phyloP scores from a whole-genome alignment of 1,284 basidiomycete genomes.

The Thelephora terrestris region DNA sequence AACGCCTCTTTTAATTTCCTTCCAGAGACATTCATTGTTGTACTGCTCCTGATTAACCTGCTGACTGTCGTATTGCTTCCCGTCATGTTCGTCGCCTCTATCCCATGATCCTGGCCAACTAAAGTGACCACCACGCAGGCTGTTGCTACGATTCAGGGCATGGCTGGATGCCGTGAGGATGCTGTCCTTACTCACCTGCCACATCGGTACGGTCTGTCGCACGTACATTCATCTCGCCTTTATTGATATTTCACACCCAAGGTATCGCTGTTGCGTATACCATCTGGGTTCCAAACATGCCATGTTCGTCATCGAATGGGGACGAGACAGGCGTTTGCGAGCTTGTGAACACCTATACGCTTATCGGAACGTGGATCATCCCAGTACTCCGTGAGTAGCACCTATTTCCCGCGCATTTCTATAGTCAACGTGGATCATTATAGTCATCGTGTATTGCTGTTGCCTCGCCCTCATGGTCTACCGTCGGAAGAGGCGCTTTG shows the following conservation, averaged over 20 bases:
- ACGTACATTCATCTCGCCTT: not conserved
- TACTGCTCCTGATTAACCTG: slow-evolving; percentile 37
- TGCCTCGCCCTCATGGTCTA: slow-evolving; percentile 27
- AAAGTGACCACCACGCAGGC: slow-evolving; percentile 21
- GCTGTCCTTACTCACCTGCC: slow-evolving; percentile 35
- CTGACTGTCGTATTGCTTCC: slow-evolving; percentile 40
- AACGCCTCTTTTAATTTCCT: not conserved
- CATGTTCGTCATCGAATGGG: slow-evolving; percentile 23
- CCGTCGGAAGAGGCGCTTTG: slow-evolving; percentile 15
- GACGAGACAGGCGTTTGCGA: slow-evolving; percentile 37
- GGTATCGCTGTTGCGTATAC: slow-evolving; percentile 39
- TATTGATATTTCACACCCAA: slow-evolving; percentile 12
- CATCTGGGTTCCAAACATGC: slow-evolving; percentile 30
- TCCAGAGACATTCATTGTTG: slow-evolving; percentile 31
- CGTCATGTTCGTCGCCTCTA: slow-evolving; percentile 31
- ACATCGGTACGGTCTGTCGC: slow-evolving; percentile 32
- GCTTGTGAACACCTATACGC: slow-evolving; percentile 37
- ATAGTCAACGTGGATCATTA: not conserved
- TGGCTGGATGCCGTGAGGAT: slow-evolving; percentile 51
- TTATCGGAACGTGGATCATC: slow-evolving; percentile 44
- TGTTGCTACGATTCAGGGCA: slow-evolving; percentile 39
- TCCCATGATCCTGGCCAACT: not conserved
- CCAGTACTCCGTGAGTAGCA: slow-evolving; percentile 38
- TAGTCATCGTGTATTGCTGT: slow-evolving; percentile 30
- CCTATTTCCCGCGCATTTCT: not conserved